These are phyloP conservation scores for Cladosporium sp. DNA, from an alignment of 2,329 filamentous ascomycete genomes.

Conservation along the genomic window DNA sequence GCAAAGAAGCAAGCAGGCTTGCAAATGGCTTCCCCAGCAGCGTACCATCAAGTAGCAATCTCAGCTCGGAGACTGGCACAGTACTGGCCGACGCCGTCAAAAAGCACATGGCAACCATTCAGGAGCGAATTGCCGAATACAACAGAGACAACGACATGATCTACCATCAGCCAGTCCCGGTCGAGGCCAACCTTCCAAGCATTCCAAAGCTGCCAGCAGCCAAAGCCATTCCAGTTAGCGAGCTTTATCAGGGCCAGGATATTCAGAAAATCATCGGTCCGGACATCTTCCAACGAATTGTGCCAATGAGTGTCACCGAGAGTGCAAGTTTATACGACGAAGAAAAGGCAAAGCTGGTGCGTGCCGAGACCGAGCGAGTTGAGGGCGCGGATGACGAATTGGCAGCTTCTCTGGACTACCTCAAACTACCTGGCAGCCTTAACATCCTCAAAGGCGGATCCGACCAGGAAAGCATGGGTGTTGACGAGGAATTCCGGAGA, in stretches of 20 bases:
- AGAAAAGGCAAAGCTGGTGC: conserved; percentile 93
- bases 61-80: conserved; percentile 74
- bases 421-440: conserved; percentile 76
- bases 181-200: conserved; percentile 75
- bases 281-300: conserved; percentile 94
- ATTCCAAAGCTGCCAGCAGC: conserved; percentile 92
- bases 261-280: conserved; percentile 96
- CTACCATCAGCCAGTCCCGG: conserved; percentile 89
- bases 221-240: conserved; percentile 94
- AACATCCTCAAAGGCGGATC: conserved; percentile 91
- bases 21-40: conserved; percentile 79
- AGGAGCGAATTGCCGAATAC: conserved; percentile 74
- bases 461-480: conserved; percentile 77
- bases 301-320: conserved; percentile 93
- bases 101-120: conserved; percentile 75
- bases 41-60: conserved; percentile 76
- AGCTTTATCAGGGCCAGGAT: conserved; percentile 94
- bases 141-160: conserved; percentile 97
- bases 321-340: conserved; percentile 97
- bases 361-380: conserved; percentile 90
- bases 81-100: conserved; percentile 79
- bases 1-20: conserved; percentile 73
- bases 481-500: conserved; percentile 85
- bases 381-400: conserved; percentile 94
- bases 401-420: conserved; percentile 89